These are phyloP conservation scores for Xerocomus potaroensis DNA, from an alignment of 768 basidiomycete genomes.

Conservation along the genomic window DNA sequence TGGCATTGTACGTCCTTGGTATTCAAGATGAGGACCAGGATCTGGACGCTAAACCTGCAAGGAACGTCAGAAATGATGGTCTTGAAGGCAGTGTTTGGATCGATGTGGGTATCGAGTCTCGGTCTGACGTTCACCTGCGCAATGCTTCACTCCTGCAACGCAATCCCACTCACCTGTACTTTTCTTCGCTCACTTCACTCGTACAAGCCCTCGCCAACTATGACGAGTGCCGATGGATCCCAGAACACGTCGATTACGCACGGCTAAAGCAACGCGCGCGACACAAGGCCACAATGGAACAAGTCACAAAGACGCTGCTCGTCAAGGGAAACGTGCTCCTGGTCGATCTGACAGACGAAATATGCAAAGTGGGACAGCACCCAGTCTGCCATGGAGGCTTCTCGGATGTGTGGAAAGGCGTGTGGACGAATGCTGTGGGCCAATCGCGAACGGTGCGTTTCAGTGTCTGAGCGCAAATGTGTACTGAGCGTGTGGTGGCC, in stretches of 20 bases:
- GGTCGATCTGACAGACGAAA: constrained; percentile 54
- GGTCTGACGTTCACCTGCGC: constrained; percentile 55
- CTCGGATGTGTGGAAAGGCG: constrained; percentile 58
- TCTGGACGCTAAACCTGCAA: constrained; percentile 10
- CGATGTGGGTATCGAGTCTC: constrained; percentile 47
- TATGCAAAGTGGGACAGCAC: constrained; percentile 42
- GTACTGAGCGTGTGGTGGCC: constrained; percentile 3
- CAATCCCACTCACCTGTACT: constrained; percentile 47
- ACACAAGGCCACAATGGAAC: constrained; percentile 51
- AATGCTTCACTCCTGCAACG: constrained; percentile 56
- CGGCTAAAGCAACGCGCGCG: constrained; percentile 53
- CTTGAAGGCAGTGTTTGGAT: constrained; percentile 37
- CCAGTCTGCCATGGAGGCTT: constrained; percentile 54
- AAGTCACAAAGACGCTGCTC: constrained; percentile 51
- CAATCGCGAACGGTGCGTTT: constrained; percentile 20
- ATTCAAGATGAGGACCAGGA: constrained; percentile 16
- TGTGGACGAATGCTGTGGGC: constrained; percentile 48
- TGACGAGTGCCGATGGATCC: constrained; percentile 54
- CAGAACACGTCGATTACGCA: constrained; percentile 50
- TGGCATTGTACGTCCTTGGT: constrained; percentile 52
- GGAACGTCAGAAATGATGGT: constrained; percentile 1
- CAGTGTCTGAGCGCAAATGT: too few species aligned
- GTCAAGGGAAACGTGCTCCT: constrained; percentile 47
- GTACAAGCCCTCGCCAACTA: constrained; percentile 51
- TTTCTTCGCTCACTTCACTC: constrained; percentile 49